Percentiles rank a stretch among this genome's conserved stretches.
phyloP scores from a whole-genome alignment of 148 eudicot species.

The Rhododendron ovatum region DNA sequence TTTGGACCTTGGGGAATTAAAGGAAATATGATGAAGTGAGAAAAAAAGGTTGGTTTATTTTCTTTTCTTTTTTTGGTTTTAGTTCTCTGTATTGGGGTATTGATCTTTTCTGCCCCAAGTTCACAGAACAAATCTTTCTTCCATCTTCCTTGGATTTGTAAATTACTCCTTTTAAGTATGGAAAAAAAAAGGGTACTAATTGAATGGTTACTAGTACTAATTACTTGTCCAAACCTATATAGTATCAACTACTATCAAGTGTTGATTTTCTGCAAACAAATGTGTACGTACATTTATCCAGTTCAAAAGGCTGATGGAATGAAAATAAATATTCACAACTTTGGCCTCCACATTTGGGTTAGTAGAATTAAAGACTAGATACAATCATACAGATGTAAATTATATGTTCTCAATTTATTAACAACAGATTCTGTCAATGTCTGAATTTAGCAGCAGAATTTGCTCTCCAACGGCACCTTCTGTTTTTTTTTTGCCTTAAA shows the following conservation, averaged over 20 bases:
- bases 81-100: neutral
- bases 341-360: no score
- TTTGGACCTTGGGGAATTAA: conserved; percentile 28
- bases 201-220: no score
- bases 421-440: neutral
- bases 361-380: no score
- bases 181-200: no score
- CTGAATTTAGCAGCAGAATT: neutral
- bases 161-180: neutral
- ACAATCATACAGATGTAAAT: no score
- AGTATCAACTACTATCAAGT: no score
- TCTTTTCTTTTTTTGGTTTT: neutral
- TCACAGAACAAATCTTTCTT: neutral
- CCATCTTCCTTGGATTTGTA: neutral
- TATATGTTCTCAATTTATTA: no score
- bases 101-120: neutral
- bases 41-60: neutral
- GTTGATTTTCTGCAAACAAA: neutral
- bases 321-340: no score
- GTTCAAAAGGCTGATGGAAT: neutral
- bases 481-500: no score
- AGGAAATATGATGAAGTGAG: neutral
- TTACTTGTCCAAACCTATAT: no score
- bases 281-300: neutral
- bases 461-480: neutral